Evolutionary conservation across 805 yeast species (phyloP), one percentile per base, ranked within the genome.

Genomic region (Hanseniaspora mollemarum): DNA sequence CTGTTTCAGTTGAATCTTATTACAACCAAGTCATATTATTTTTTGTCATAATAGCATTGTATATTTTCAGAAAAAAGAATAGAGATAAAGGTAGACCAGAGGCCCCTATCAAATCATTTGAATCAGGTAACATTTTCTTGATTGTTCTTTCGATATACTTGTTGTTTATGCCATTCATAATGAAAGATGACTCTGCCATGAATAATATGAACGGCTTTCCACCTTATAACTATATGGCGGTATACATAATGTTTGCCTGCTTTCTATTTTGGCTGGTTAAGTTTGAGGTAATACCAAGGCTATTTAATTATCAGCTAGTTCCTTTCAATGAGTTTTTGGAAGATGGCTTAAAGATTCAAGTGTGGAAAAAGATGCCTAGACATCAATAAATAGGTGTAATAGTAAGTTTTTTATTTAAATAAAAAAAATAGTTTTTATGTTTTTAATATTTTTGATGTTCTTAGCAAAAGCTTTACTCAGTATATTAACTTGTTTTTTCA

Each of bases 291-390:
- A 57, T 73, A 21, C 85, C 87, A 0, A 56, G 63, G 54, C 9
- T 69, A 0, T 69, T 73, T 6, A 64, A 66, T 0, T 81, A 81
- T 57, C 62, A 62, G 4, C 59, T 81, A 25, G 63, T 66, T 6
- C 68, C 70, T 9, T 71, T 66, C 44, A 70, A 68, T 2, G 57
- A 64, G 4, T 63, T 59, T 21, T 64, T 76, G 46, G 69, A 71
- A 1, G 87, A 81, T 61, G 87, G 87, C 0, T 62, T 81, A 46
- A 67, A 67, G 4, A 68, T 80, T 1, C 78, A 76, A 54, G 62
- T 65, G 55, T 81, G 87, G 87, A 65, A 62, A 12, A 76, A 73
- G 45, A 51, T 54, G 9, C 42, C 45, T 15, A 33, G n/a, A 33
- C 22, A 28, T n/a, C 16, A 13, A 25, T 15, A 22, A 7, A 38